Evolutionary conservation across 2,329 filamentous ascomycete species (phyloP).

Genomic region (Epicoccum nigrum): DNA sequence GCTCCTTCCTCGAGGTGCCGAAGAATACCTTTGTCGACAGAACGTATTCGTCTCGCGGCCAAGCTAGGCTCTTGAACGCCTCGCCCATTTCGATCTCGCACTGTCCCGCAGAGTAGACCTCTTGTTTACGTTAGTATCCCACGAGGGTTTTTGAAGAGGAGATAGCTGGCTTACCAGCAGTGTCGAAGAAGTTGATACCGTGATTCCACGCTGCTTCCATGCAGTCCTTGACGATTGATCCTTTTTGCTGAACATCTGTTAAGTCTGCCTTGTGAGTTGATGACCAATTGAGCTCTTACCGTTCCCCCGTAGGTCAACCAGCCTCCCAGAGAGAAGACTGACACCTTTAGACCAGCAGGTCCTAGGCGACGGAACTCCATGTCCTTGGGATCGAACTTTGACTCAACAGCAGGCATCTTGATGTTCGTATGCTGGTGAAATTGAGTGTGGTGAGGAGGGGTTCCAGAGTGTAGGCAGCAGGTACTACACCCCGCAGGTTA

Average conservation of each 20-base stretch:
- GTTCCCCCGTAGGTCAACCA: constrained; percentile 57
- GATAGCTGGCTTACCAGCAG: constrained; percentile 38
- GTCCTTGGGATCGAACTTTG: constrained; percentile 58
- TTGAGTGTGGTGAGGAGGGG: not conserved
- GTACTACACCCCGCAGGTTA: not conserved
- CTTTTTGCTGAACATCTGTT: constrained; percentile 18
- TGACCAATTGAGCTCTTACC: constrained; percentile 30
- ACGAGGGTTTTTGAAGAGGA: not conserved
- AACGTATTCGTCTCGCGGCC: constrained; percentile 51
- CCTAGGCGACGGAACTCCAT: constrained; percentile 45
- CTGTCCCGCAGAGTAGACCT: constrained; percentile 63
- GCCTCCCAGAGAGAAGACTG: constrained; percentile 57
- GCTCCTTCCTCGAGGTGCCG: constrained; percentile 64
- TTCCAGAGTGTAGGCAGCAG: not conserved
- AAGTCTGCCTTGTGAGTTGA: not conserved
- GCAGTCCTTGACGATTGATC: constrained; percentile 57
- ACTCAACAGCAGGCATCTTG: constrained; percentile 50
- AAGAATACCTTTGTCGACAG: constrained; percentile 54
- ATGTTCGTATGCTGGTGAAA: not conserved
- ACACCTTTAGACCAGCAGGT: constrained; percentile 56
- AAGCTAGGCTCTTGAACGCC: constrained; percentile 55
- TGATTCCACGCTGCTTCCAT: constrained; percentile 57
- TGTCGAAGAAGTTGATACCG: constrained; percentile 59
- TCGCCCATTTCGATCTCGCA: constrained; percentile 66
- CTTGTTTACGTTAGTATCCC: constrained; percentile 16